phyloP scores from a whole-genome alignment of 768 basidiomycete genomes.

The Suillus subluteus region DNA sequence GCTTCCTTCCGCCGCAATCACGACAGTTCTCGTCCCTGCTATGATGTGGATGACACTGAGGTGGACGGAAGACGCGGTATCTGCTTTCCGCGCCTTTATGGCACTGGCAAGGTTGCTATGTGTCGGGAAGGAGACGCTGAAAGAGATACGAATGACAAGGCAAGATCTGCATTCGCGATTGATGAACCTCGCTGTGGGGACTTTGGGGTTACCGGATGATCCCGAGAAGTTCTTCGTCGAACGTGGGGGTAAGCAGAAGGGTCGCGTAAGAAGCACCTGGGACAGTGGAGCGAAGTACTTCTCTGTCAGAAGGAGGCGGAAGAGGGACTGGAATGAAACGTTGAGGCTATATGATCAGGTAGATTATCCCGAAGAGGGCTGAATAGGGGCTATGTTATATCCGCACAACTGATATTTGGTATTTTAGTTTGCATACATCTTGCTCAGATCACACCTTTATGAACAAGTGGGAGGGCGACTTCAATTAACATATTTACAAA shows the following conservation, averaged over 20 bases:
- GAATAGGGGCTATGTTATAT: conserved; percentile 41
- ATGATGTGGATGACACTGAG: conserved; percentile 91
- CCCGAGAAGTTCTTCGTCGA: conserved; percentile 69
- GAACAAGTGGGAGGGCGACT: background rate
- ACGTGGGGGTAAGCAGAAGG: conserved; percentile 69
- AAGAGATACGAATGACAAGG: conserved; percentile 55
- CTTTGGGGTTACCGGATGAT: conserved; percentile 64
- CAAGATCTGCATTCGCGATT: conserved; percentile 64
- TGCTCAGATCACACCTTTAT: background rate
- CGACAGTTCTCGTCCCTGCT: conserved; percentile 62
- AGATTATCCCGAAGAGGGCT: conserved; percentile 68
- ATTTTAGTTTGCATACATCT: background rate
- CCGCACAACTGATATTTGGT: background rate
- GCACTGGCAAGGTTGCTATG: conserved; percentile 63
- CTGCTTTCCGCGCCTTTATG: conserved; percentile 75
- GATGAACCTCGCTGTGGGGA: conserved; percentile 60
- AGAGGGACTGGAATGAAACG: conserved; percentile 91
- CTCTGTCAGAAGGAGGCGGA: conserved; percentile 74
- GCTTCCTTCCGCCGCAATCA: conserved; percentile 61
- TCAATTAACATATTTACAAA: background rate
- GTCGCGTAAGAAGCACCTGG: conserved; percentile 66
- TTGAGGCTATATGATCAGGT: conserved; percentile 80
- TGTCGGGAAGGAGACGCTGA: conserved; percentile 61
- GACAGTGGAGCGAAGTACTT: conserved; percentile 77
- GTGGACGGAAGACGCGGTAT: conserved; percentile 85